A percentile compares a stretch with the other conserved stretches of the same genome.
These are phyloP conservation scores for Thermoascus crustaceus DNA, from an alignment of 2,329 filamentous ascomycete genomes.

Conservation along the genomic window DNA sequence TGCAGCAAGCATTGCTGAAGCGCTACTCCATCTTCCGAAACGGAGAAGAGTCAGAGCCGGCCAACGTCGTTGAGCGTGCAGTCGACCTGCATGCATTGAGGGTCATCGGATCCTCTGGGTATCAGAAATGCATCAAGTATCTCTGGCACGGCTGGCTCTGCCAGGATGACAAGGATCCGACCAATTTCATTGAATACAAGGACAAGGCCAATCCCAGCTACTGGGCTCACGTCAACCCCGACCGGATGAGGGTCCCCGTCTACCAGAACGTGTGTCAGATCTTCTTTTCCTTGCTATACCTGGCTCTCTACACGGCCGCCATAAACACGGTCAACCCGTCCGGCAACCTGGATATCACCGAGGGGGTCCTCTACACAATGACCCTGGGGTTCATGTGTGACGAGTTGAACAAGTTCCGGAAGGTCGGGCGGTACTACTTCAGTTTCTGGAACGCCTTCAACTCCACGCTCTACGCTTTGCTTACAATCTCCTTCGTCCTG, in stretches of 20 bases:
- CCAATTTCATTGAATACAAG: constrained; percentile 81
- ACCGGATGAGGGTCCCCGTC: constrained; percentile 82
- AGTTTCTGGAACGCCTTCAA: constrained; percentile 99
- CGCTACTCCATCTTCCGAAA: constrained; percentile 76
- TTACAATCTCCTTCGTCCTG: constrained; percentile 69
- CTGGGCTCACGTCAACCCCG: constrained; percentile 78
- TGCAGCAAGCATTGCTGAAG: constrained; percentile 75
- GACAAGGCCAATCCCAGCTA: constrained; percentile 71
- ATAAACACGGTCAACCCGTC: constrained; percentile 88
- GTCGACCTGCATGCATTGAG: constrained; percentile 84
- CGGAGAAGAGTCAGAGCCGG: constrained; percentile 61
- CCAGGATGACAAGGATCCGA: constrained; percentile 87
- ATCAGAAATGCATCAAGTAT: constrained; percentile 89
- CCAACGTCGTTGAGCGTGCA: constrained; percentile 87
- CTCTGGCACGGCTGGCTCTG: constrained; percentile 95
- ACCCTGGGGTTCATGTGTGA: constrained; percentile 86
- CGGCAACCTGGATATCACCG: constrained; percentile 76
- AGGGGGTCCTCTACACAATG: constrained; percentile 80
- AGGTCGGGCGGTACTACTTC: constrained; percentile 83
- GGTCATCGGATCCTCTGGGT: constrained; percentile 85
- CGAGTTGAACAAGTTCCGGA: constrained; percentile 82
- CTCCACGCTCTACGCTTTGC: constrained; percentile 65
- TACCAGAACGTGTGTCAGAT: constrained; percentile 92
- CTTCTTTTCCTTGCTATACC: constrained; percentile 71
- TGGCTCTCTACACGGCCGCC: constrained; percentile 76